These are phyloP conservation scores for Neurospora sp. DNA, from an alignment of 495 filamentous ascomycete species.

Conservation along the genomic window DNA sequence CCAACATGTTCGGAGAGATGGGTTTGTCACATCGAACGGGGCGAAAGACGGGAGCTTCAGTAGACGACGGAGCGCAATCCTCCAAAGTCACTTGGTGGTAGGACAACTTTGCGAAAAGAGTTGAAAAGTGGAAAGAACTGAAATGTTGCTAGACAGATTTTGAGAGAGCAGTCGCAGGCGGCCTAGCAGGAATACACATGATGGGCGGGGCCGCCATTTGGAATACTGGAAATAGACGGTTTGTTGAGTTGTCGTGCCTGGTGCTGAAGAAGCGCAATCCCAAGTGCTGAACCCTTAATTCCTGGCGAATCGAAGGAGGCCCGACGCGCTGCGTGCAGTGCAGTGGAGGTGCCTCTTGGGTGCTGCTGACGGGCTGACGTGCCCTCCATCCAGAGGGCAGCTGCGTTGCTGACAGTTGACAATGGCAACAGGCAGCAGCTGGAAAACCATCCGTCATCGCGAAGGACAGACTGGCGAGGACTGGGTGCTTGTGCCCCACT, in stretches of 20 bases:
- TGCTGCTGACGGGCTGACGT: background rate
- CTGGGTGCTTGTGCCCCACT: constrained; percentile 6
- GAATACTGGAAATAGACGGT: no score
- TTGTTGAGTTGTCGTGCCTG: background rate
- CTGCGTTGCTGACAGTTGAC: background rate
- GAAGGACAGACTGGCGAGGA: background rate
- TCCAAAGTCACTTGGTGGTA: background rate
- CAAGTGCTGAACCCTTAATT: background rate
- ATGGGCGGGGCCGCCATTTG: background rate
- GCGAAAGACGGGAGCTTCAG: background rate
- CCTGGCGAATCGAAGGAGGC: background rate
- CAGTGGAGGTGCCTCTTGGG: background rate
- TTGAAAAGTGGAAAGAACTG: background rate
- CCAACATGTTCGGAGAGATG: constrained; percentile 24
- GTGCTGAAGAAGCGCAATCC: background rate
- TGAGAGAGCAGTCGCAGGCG: background rate
- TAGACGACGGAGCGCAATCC: background rate
- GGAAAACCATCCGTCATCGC: background rate
- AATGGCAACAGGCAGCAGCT: background rate
- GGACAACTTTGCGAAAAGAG: background rate
- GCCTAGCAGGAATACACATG: background rate
- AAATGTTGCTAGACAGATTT: background rate
- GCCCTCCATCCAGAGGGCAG: background rate
- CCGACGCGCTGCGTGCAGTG: background rate
- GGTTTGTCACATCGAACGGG: constrained; percentile 16